phyloP scores from a whole-genome alignment of 495 filamentous ascomycete species.

The Neurospora sp. region DNA sequence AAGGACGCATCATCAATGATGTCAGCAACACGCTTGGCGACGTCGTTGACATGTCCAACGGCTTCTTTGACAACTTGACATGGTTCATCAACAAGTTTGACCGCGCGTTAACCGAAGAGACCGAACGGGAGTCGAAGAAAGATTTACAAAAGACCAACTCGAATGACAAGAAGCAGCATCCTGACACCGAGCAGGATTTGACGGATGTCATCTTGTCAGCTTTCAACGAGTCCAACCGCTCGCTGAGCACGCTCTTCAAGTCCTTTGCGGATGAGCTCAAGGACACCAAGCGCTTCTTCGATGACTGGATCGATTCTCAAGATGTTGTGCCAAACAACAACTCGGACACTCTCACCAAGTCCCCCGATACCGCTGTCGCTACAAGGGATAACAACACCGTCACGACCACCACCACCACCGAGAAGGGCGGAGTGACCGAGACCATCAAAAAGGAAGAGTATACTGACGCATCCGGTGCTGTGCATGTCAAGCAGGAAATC shows the following conservation, averaged over 20 bases:
- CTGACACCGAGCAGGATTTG: constrained; percentile 10
- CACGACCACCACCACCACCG: not conserved
- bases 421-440: constrained; percentile 6
- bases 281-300: not conserved
- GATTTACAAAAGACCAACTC: not conserved
- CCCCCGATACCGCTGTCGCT: not conserved
- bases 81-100: not conserved
- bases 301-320: not conserved
- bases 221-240: constrained; percentile 13
- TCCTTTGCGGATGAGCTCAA: constrained; percentile 1
- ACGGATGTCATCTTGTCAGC: constrained; percentile 6
- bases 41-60: not conserved
- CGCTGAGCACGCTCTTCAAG: constrained; percentile 12
- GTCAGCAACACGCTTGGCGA: not conserved
- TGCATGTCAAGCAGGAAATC: constrained; percentile 12
- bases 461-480: constrained; percentile 10
- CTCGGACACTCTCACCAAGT: not conserved
- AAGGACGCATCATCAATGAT: not conserved
- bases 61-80: not conserved
- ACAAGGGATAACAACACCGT: not conserved
- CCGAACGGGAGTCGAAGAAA: not conserved
- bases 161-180: not conserved
- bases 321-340: not conserved
- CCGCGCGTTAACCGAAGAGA: not conserved
- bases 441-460: constrained; percentile 8